phyloP scores from a whole-genome alignment of 768 basidiomycete species.

The Stropharia rugosoannulata region DNA sequence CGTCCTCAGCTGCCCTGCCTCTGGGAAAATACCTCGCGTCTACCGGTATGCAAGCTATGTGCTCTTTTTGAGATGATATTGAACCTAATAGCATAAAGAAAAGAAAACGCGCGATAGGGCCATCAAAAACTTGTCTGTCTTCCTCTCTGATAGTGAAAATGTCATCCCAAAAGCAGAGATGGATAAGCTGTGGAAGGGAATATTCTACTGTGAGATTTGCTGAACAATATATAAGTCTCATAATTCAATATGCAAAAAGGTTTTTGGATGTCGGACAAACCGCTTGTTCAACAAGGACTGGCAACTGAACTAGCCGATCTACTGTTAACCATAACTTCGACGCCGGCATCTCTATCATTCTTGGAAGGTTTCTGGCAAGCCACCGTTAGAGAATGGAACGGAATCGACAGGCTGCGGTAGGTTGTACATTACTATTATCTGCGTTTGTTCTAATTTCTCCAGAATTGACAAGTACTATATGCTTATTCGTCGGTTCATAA shows the following conservation, averaged over 20 bases:
- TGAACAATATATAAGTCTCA: background rate
- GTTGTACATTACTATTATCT: slow-evolving; percentile 18
- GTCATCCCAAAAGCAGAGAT: slow-evolving; percentile 72
- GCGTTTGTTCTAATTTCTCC: slow-evolving; percentile 5
- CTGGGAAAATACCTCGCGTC: slow-evolving; percentile 92
- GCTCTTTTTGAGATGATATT: background rate
- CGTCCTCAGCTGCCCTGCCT: slow-evolving; percentile 47
- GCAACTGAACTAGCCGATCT: slow-evolving; percentile 85
- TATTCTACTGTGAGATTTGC: slow-evolving; percentile 82
- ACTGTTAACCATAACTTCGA: slow-evolving; percentile 62
- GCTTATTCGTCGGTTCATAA: slow-evolving; percentile 86
- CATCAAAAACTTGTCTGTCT: slow-evolving; percentile 71
- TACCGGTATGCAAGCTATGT: slow-evolving; percentile 56
- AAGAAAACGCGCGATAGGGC: slow-evolving; percentile 93
- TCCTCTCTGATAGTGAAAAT: slow-evolving; percentile 72
- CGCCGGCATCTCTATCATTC: slow-evolving; percentile 66
- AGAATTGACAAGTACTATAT: slow-evolving; percentile 98
- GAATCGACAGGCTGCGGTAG: slow-evolving; percentile 87
- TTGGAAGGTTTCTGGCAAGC: slow-evolving; percentile 90
- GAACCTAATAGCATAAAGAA: slow-evolving; percentile 47
- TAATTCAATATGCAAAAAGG: slow-evolving; percentile 44
- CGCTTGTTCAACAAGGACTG: slow-evolving; percentile 90
- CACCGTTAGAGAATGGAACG: slow-evolving; percentile 89
- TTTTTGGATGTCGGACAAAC: slow-evolving; percentile 99
- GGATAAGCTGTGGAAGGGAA: slow-evolving; percentile 94